Percentiles rank a stretch among this genome's conserved stretches.
phyloP scores from a whole-genome alignment of 345 rosid species.

The Dovyalis caffra region DNA sequence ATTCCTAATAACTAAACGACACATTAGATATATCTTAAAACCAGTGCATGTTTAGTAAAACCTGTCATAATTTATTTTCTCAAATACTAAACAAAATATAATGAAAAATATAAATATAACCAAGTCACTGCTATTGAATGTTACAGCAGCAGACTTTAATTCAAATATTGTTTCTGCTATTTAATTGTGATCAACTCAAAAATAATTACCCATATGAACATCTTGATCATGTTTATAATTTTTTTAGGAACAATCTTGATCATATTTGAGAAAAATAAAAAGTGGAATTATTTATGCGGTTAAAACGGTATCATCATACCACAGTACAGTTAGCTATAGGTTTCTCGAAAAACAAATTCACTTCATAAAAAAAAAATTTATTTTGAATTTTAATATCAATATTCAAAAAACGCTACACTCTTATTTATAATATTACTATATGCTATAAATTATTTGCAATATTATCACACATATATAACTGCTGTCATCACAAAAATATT shows the following conservation, averaged over 20 bases:
- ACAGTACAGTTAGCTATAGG: slow-evolving; percentile 8
- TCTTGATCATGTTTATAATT: background rate
- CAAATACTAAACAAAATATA: no score
- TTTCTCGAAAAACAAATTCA: slow-evolving; percentile 28
- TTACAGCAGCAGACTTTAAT: no score
- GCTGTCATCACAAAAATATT: slow-evolving; percentile 42
- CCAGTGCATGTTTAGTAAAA: no score
- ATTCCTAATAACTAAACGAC: no score
- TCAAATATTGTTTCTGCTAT: no score
- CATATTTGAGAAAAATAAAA: background rate
- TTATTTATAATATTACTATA: slow-evolving; percentile 13
- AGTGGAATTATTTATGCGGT: slow-evolving; percentile 27
- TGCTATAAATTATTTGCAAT: slow-evolving; percentile 16
- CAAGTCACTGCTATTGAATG: no score
- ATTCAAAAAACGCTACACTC: slow-evolving; percentile 13
- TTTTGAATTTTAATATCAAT: no score
- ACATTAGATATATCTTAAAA: no score
- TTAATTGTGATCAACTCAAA: slow-evolving; percentile 29
- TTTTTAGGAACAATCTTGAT: background rate
- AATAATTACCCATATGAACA: slow-evolving; percentile 24
- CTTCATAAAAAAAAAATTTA: no score
- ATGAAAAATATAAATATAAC: no score
- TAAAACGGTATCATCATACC: slow-evolving; percentile 25
- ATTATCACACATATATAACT: slow-evolving; percentile 27
- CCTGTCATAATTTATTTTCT: no score